Evolutionary conservation across 176 grass and related monocot genomes (phyloP).

Genomic region (Stipa capillata): DNA sequence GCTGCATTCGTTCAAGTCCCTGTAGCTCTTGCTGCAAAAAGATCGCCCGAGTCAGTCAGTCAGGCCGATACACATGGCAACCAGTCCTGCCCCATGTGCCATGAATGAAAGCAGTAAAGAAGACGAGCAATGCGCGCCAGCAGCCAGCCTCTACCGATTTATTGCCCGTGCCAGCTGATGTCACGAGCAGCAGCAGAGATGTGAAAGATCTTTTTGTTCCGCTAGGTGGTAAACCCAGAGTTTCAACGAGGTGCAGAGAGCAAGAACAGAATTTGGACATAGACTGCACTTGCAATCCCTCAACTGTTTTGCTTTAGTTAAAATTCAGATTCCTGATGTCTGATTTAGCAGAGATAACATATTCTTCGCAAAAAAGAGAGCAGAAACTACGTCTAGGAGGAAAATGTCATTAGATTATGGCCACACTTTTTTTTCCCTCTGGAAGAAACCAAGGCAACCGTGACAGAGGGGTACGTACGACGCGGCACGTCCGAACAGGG

Average conservation of each 20-base stretch:
- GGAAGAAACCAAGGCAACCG: background rate
- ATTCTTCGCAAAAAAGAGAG: background rate
- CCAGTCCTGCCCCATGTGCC: background rate
- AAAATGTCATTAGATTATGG: background rate
- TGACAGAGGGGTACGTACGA: background rate
- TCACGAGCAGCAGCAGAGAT: background rate
- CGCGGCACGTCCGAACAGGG: background rate
- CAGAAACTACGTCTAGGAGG: background rate
- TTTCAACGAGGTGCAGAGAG: background rate
- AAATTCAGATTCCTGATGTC: background rate
- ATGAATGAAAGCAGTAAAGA: background rate
- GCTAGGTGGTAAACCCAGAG: background rate
- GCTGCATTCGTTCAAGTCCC: slow-evolving; percentile 72
- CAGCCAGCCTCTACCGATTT: background rate
- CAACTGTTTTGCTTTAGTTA: background rate
- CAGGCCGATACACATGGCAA: background rate
- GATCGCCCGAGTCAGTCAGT: slow-evolving; percentile 15
- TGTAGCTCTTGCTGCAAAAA: slow-evolving; percentile 76
- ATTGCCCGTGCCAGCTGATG: slow-evolving; percentile 1
- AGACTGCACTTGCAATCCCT: background rate
- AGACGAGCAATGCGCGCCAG: background rate
- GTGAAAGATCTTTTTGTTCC: background rate
- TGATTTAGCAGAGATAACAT: background rate
- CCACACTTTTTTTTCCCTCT: background rate
- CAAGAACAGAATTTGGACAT: background rate